phyloP scores from a whole-genome alignment of 2,329 filamentous ascomycete genomes.

The Penicillium sp. region DNA sequence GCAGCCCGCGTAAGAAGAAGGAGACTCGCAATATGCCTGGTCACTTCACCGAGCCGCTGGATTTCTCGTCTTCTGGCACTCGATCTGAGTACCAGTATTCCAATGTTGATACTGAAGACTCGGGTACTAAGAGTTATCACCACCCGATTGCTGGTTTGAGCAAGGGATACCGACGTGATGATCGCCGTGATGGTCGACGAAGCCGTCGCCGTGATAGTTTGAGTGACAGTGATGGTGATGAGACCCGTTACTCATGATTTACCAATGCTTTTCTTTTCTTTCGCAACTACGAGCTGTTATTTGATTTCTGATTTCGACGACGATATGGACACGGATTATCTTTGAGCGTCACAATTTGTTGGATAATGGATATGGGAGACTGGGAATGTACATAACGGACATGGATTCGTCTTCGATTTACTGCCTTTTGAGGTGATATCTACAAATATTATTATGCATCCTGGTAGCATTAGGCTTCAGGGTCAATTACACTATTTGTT shows the following conservation, averaged over 20 bases:
- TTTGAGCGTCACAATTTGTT: conserved; percentile 1
- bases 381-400: conserved; percentile 16
- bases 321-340: neutral
- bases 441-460: neutral
- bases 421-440: neutral
- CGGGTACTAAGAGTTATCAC: conserved; percentile 57
- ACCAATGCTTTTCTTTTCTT: neutral
- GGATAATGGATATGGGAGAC: conserved; percentile 9
- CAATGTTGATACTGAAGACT: conserved; percentile 43
- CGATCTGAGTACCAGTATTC: conserved; percentile 44
- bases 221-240: conserved; percentile 53
- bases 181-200: conserved; percentile 17
- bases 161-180: conserved; percentile 43
- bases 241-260: conserved; percentile 30
- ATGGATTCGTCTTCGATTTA: neutral
- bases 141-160: conserved; percentile 58
- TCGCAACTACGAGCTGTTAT: neutral
- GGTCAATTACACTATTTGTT: neutral
- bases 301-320: conserved; percentile 3
- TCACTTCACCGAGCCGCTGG: conserved; percentile 46
- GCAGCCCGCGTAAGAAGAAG: conserved; percentile 40
- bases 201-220: conserved; percentile 53
- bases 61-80: conserved; percentile 41
- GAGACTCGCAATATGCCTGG: conserved; percentile 37
- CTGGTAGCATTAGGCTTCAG: neutral